These are phyloP conservation scores for Calocera cornea DNA, from an alignment of 768 basidiomycete species.

Conservation along the genomic window DNA sequence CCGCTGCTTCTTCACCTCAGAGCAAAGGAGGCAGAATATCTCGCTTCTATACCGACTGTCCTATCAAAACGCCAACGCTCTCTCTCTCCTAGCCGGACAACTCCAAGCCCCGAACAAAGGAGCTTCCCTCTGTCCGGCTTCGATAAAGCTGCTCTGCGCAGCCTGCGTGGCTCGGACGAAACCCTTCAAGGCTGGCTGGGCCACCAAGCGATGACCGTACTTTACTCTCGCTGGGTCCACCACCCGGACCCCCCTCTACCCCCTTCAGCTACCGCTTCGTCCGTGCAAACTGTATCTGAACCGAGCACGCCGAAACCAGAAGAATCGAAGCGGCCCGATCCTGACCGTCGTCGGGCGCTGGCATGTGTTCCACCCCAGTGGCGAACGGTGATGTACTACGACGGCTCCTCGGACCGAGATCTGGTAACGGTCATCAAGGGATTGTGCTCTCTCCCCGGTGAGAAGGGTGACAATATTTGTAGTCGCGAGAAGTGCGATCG, in stretches of 20 bases:
- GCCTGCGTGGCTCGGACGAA: not conserved
- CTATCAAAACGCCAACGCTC: not conserved
- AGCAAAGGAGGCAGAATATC: slow-evolving; percentile 32
- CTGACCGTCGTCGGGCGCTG: not conserved
- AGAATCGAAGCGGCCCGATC: not conserved
- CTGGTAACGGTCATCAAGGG: not conserved
- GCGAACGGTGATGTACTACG: not conserved
- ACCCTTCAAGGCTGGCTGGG: not conserved
- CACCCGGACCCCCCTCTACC: not conserved
- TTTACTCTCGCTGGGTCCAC: not conserved
- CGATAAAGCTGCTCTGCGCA: not conserved
- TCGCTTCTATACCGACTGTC: not conserved
- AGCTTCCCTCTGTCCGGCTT: not conserved
- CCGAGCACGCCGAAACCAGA: not conserved
- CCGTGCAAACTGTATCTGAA: not conserved
- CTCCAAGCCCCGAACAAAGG: not conserved
- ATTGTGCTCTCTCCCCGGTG: not conserved
- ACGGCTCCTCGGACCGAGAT: not conserved
- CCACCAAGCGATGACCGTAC: not conserved
- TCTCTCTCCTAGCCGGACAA: not conserved
- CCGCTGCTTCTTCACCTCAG: slow-evolving; percentile 37
- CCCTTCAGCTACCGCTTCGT: not conserved
- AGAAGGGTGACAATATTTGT: not conserved
- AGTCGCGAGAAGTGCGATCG: not conserved
- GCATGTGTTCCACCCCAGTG: not conserved